Base-by-base conservation (phyloP, 208 protist species). In the Leishmania tarentolae region DNA sequence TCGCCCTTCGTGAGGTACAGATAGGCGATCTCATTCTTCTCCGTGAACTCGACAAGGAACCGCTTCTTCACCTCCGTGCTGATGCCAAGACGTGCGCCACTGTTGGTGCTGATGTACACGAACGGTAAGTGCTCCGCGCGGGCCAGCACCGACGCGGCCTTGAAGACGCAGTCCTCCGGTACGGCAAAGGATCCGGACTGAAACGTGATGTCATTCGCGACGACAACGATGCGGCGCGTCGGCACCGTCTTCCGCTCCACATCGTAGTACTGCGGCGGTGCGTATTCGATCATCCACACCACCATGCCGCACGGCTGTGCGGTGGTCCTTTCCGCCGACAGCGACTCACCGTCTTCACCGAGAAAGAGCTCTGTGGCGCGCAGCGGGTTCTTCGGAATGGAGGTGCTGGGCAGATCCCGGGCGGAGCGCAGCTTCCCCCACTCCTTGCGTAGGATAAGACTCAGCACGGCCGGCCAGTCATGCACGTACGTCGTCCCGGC, bases 171-270 rank as follows among this genome's bases (percentile, higher is more conserved):
- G 88, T 99, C 99, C 86, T 99, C 98, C 50, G 88, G 86, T 46
- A 98, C 90, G 61, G 98, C 97, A 78, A 99, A 99, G 59, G 98
- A 99, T 72, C 99, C 99, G 35, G 91, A 97, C 90, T 98, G 87
- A 77, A 98, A 93, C 13, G 99, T 99, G 78, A 99, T 99, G 91
- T 99, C 99, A 85, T 99, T 99, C 57, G 98, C 94, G 73, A 99
- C 98, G n/a, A 99, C 83, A n/a, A 99, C 92, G 3, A 99, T 81
- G 31, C 94, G 85, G 44, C 98, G 88, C 66, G 91, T 94, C 63
- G 79, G 66, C 4, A 73, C 79, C 19, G 50, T 78, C n/a, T 80
- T 50, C 15, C 61, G 65, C 9, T 92, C 88, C 35, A 79, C 7
- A 57, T 95, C 81, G 65, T 88, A 94, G 84, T 93, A 99, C 84